Evolutionary conservation across 345 rosid genomes (phyloP).

Genomic region (Leavenworthia alabamica): DNA sequence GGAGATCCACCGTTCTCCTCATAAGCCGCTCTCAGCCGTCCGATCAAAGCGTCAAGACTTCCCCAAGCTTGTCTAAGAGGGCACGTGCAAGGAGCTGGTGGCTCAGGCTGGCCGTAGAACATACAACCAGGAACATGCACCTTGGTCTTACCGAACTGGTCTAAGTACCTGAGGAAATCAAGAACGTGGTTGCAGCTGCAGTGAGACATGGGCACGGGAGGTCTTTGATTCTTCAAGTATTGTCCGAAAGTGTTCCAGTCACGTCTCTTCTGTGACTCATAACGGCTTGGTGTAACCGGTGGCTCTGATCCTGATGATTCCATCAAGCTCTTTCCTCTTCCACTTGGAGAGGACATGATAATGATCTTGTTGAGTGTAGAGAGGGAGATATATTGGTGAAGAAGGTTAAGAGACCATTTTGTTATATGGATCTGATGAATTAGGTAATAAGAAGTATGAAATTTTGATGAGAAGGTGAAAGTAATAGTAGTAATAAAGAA

Average conservation of each 20-base stretch:
- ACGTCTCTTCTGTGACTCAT: slow-evolving; percentile 70
- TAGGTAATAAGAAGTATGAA: slow-evolving; percentile 15
- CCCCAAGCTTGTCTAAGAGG: slow-evolving; percentile 92
- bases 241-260: slow-evolving; percentile 88
- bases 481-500: slow-evolving; percentile 25
- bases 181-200: slow-evolving; percentile 63
- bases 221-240: slow-evolving; percentile 61
- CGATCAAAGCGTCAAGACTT: slow-evolving; percentile 85
- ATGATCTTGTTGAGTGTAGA: slow-evolving; percentile 11
- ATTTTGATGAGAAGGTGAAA: slow-evolving; percentile 29
- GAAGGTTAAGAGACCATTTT: slow-evolving; percentile 9
- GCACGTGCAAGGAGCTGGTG: slow-evolving; percentile 86
- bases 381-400: slow-evolving; percentile 5
- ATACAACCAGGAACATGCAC: slow-evolving; percentile 71
- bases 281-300: slow-evolving; percentile 53
- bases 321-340: slow-evolving; percentile 32
- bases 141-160: slow-evolving; percentile 82
- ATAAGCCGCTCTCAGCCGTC: slow-evolving; percentile 80
- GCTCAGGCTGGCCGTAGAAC: slow-evolving; percentile 83
- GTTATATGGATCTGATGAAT: slow-evolving; percentile 22
- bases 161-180: slow-evolving; percentile 64
- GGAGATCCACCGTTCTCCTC: slow-evolving; percentile 84
- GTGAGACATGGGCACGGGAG: slow-evolving; percentile 54
- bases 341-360: slow-evolving; percentile 30
- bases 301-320: slow-evolving; percentile 35